Conservation (phyloP, 805 yeast species). For the Pichia nakasei region DNA sequence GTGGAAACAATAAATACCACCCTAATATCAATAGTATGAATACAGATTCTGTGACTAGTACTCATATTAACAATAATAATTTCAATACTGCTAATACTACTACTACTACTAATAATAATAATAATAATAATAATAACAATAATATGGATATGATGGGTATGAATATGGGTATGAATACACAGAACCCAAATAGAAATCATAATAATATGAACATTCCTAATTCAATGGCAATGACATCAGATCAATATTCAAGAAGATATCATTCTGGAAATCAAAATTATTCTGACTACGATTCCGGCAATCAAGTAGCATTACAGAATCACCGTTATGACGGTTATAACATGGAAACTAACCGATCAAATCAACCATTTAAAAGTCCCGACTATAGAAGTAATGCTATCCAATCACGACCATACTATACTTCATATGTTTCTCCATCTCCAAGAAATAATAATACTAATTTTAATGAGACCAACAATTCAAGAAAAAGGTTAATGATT, state of each 20-base stretch:
- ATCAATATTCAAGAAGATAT: not conserved
- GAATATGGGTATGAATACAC: too few species aligned
- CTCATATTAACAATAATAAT: not conserved
- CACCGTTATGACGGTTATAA: not conserved
- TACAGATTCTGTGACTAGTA: not conserved
- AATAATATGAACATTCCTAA: not conserved
- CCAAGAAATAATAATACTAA: not conserved
- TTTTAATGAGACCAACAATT: not conserved
- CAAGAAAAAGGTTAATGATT: slow-evolving; percentile 19
- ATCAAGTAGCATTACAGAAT: not conserved
- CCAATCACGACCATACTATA: not conserved
- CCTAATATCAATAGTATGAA: not conserved
- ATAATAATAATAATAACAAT: not conserved
- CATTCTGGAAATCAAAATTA: not conserved
- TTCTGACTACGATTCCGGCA: not conserved
- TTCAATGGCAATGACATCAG: not conserved
- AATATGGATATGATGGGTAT: too few species aligned
- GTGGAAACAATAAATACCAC: too few species aligned
- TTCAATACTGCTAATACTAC: not conserved
- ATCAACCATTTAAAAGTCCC: not conserved
- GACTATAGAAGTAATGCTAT: not conserved
- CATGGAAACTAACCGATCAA: not conserved
- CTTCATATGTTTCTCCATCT: not conserved
- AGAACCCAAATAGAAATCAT: not conserved
- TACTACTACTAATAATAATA: not conserved